A percentile compares a stretch with the other conserved stretches of the same genome.
Evolutionary conservation across 257 asterid genomes (phyloP).

Genomic region (Solanum piurae): DNA sequence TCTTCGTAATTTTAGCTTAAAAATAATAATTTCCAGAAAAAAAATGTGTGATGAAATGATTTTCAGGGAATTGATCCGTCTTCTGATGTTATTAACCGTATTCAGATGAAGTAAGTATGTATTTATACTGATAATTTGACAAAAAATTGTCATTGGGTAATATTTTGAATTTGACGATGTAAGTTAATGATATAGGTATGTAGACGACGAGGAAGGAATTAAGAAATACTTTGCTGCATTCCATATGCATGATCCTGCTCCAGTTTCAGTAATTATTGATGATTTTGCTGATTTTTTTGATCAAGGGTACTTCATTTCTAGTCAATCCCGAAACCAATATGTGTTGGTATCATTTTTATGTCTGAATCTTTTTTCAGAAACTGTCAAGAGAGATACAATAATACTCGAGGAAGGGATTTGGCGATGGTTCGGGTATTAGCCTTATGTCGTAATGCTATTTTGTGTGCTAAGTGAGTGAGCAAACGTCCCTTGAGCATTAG

Average conservation of each 20-base stretch:
- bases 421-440: slow-evolving; percentile 75
- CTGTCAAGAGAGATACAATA: slow-evolving; percentile 62
- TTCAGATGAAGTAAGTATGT: slow-evolving; percentile 55
- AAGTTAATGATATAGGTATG: slow-evolving; percentile 37
- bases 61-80: slow-evolving; percentile 73
- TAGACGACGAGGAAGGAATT: slow-evolving; percentile 74
- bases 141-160: neutral
- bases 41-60: neutral
- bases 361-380: slow-evolving; percentile 27
- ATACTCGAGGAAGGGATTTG: slow-evolving; percentile 75
- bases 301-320: slow-evolving; percentile 26
- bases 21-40: neutral
- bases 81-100: slow-evolving; percentile 43
- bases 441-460: slow-evolving; percentile 54
- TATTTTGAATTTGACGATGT: neutral
- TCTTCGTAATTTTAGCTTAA: neutral
- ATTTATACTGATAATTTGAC: neutral
- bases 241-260: slow-evolving; percentile 49
- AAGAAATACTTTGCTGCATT: slow-evolving; percentile 81
- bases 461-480: slow-evolving; percentile 75
- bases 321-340: neutral
- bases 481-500: neutral
- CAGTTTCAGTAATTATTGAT: slow-evolving; percentile 55
- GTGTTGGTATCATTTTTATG: neutral
- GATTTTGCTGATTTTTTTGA: slow-evolving; percentile 75